Base-by-base conservation (phyloP, 1,139 yeast species). In the Candida sojae region DNA sequence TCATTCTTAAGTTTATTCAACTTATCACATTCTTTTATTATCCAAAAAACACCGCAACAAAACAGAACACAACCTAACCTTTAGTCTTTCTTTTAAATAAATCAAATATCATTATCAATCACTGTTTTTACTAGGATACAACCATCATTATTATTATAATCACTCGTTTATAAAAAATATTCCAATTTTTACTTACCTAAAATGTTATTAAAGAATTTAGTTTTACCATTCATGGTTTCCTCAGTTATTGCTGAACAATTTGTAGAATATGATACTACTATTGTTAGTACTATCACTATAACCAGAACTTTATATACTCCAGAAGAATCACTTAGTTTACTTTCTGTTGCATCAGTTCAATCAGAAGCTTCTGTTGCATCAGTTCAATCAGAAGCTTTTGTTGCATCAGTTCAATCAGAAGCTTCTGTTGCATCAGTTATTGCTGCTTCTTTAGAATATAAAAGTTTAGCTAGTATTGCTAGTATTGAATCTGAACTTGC, bases 261-360 rank as follows among this genome's bases (percentile, higher is more conserved):
- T 9, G 11, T 5, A 30, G 77, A 69, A n/a, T 57, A 59, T 13
- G 74, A 75, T 44, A 76, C 81, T 49, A 78, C 83, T 42, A 59
- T 73, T 41, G 57, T 64, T 25, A 62, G 72, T 41, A 74, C 79
- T 39, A 58, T 75, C 50, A 74, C 79, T 44, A 57, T 73, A 57
- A 75, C 80, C 55, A 66, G 62, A 48, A 75, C 80, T 35, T 57
- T 73, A 53, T 71, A 70, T 62, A 67, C 76, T 45, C 79, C 78
- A 39, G 64, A 67, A 55, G 74, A 73, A 58, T 71, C 70, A 28
- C 57, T 67, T 44, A 64, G 73, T 43, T 42, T 68, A 29, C 53
- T 45, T 21, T 56, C 58, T 54, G 45, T 54, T 29, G 55, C 60
- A 25, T 56, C 56, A 5, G 53, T 53, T 25, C 57, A 53, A 10